phyloP scores from a whole-genome alignment of 2,329 filamentous ascomycete species.

The Orbilia quercus region DNA sequence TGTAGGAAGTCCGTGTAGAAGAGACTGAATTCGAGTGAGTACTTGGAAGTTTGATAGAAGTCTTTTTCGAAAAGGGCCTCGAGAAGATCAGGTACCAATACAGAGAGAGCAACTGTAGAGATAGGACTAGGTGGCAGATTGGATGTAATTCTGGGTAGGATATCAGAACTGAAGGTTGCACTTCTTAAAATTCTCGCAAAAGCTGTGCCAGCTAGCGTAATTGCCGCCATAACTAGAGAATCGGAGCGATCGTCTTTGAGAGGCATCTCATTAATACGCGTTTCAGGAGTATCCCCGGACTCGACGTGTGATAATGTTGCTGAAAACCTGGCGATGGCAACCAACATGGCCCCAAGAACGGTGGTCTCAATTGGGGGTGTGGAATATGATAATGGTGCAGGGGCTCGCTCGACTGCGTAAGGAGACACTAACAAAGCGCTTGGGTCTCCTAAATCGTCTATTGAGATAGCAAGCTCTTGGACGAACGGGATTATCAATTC shows the following conservation, averaged over 20 bases:
- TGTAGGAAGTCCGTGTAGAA: neutral
- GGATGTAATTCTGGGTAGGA: neutral
- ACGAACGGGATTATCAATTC: neutral
- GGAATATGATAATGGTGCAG: neutral
- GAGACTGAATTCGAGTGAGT: neutral
- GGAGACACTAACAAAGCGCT: neutral
- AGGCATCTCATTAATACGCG: neutral
- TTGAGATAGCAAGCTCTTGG: neutral
- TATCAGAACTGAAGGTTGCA: neutral
- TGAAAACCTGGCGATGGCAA: neutral
- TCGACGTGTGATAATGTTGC: neutral
- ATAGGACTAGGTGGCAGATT: neutral
- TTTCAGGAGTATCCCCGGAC: neutral
- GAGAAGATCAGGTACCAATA: neutral
- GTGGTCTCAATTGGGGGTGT: neutral
- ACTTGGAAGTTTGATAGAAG: neutral
- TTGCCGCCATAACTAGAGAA: neutral
- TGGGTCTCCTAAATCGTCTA: neutral
- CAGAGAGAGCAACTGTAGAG: neutral
- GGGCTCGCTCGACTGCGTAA: neutral
- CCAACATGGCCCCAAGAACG: neutral
- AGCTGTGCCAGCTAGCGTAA: neutral
- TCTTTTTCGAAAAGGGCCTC: slow-evolving; percentile 1
- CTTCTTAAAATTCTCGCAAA: neutral
- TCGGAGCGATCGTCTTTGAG: neutral